These are phyloP conservation scores for Yamadazyma philogaea DNA, from an alignment of 805 yeast species.

Conservation along the genomic window DNA sequence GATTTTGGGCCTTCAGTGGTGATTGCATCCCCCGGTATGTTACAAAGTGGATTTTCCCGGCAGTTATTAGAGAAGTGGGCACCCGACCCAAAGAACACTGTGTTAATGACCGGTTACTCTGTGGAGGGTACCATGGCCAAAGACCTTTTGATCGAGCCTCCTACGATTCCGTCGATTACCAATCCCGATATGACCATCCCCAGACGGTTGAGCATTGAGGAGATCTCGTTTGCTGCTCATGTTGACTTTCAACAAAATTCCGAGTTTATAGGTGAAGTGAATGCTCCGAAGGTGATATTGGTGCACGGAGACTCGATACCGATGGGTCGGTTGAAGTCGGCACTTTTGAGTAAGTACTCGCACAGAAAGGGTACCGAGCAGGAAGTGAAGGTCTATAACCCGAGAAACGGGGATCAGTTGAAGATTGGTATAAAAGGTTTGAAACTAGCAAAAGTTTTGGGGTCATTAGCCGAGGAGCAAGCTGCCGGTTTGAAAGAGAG, in stretches of 20 bases:
- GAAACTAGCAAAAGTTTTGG: constrained; percentile 73
- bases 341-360: constrained; percentile 81
- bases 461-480: constrained; percentile 48
- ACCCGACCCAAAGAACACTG: constrained; percentile 88
- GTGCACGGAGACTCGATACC: constrained; percentile 98
- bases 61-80: constrained; percentile 94
- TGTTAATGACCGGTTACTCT: constrained; percentile 92
- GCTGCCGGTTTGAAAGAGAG: constrained; percentile 41
- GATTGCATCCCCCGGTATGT: constrained; percentile 97
- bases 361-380: constrained; percentile 78
- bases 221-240: constrained; percentile 98
- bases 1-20: constrained; percentile 96
- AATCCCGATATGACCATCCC: constrained; percentile 85
- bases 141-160: constrained; percentile 80
- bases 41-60: constrained; percentile 92
- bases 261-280: constrained; percentile 82
- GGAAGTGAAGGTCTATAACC: constrained; percentile 89
- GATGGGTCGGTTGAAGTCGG: constrained; percentile 97
- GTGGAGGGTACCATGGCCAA: constrained; percentile 99
- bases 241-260: constrained; percentile 94
- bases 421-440: constrained; percentile 75
- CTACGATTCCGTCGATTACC: constrained; percentile 77
- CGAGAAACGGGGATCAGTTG: constrained; percentile 83
- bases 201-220: constrained; percentile 82
- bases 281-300: constrained; percentile 79